A percentile compares a stretch with the other conserved stretches of the same genome.
Evolutionary conservation across 768 basidiomycete species (phyloP).

Genomic region (Mycena polygramma): DNA sequence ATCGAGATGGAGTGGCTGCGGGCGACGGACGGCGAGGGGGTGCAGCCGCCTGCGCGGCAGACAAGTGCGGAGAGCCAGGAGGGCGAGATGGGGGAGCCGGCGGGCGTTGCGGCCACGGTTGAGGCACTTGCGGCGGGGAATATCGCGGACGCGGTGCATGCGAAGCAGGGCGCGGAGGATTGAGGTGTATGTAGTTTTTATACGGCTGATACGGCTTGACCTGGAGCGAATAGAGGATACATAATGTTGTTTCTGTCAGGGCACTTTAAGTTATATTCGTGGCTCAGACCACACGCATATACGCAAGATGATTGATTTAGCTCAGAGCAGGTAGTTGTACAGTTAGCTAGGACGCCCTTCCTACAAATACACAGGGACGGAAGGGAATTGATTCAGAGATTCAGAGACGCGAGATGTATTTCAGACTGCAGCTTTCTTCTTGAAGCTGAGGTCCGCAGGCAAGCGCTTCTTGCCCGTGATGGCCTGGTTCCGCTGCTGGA

Average conservation of each 20-base stretch:
- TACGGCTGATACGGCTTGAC: too few species aligned
- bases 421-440: background rate
- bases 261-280: constrained; percentile 2
- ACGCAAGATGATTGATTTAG: too few species aligned
- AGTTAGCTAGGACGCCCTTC: background rate
- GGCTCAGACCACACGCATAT: background rate
- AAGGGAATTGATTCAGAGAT: too few species aligned
- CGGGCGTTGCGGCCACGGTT: constrained; percentile 47
- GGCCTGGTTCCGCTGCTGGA: constrained; percentile 9
- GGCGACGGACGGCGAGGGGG: constrained; percentile 35
- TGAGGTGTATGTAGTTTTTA: too few species aligned
- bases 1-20: constrained; percentile 68
- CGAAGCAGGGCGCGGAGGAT: constrained; percentile 49
- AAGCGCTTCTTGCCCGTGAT: constrained; percentile 18
- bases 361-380: background rate
- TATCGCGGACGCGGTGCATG: constrained; percentile 46
- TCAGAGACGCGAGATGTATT: background rate
- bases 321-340: background rate
- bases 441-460: constrained; percentile 9
- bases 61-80: constrained; percentile 39
- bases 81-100: constrained; percentile 45
- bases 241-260: background rate
- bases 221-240: constrained; percentile 12
- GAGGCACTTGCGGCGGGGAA: constrained; percentile 45
- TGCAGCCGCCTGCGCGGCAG: constrained; percentile 46